Conservation (phyloP, 2,329 filamentous ascomycete species). For the Boeremia exigua region DNA sequence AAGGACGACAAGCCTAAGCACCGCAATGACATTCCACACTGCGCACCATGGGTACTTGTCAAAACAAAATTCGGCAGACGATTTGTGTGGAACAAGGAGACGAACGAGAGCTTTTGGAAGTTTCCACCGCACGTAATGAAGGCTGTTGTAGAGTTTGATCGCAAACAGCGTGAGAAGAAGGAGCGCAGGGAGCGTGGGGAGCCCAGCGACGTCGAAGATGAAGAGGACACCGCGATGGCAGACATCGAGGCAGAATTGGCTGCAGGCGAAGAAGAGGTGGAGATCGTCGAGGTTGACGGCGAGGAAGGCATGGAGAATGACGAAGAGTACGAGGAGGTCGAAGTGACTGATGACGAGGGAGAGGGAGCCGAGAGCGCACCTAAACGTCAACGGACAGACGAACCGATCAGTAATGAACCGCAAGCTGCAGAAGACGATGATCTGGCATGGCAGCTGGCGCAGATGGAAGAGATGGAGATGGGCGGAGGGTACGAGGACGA, state of each 20-base stretch:
- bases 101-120: slow-evolving; percentile 92
- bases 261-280: slow-evolving; percentile 38
- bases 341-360: slow-evolving; percentile 68
- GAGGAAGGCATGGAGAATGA: slow-evolving; percentile 60
- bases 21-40: slow-evolving; percentile 78
- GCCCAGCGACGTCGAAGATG: slow-evolving; percentile 42
- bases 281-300: slow-evolving; percentile 45
- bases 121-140: slow-evolving; percentile 87
- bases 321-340: slow-evolving; percentile 78
- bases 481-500: slow-evolving; percentile 71
- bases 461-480: slow-evolving; percentile 83
- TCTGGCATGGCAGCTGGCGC: slow-evolving; percentile 87
- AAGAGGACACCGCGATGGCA: slow-evolving; percentile 39
- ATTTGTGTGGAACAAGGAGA: slow-evolving; percentile 87
- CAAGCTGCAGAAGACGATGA: slow-evolving; percentile 93
- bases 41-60: slow-evolving; percentile 89
- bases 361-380: slow-evolving; percentile 55
- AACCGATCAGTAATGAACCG: slow-evolving; percentile 51
- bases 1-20: slow-evolving; percentile 81
- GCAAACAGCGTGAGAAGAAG: slow-evolving; percentile 73
- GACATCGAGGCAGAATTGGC: slow-evolving; percentile 43
- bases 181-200: slow-evolving; percentile 58
- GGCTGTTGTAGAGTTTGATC: slow-evolving; percentile 71
- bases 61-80: slow-evolving; percentile 87
- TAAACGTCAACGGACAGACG: slow-evolving; percentile 58